Percentiles rank a stretch among this genome's conserved stretches.
Conservation (phyloP, 495 filamentous ascomycete species). For the Talaromyces liani region DNA sequence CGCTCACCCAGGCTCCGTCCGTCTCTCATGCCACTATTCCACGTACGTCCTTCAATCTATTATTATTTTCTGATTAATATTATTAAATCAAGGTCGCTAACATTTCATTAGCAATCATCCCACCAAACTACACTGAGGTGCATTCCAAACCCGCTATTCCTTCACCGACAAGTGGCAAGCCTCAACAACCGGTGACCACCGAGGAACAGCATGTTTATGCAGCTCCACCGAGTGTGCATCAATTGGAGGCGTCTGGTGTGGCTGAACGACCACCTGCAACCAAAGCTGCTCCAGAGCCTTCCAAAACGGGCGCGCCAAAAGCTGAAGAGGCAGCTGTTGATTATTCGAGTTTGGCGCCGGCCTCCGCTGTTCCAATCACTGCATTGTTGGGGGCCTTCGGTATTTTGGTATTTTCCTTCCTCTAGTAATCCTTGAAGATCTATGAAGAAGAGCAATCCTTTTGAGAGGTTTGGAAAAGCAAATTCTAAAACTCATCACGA, state of each 20-base stretch:
- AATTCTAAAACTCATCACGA: not conserved
- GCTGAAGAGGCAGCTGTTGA: not conserved
- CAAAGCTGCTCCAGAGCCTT: not conserved
- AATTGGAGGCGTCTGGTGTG: not conserved
- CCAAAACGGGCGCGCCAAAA: not conserved
- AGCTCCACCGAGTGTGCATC: not conserved
- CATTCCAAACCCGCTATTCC: not conserved
- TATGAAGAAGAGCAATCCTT: not conserved
- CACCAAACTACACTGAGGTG: not conserved
- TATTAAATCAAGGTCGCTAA: not conserved
- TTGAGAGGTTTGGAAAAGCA: not conserved
- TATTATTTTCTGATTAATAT: not conserved
- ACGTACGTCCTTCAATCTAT: not conserved
- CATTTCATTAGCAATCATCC: not conserved
- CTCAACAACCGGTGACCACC: not conserved
- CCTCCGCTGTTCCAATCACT: not conserved
- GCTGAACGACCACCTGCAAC: not conserved
- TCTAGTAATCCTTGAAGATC: not conserved
- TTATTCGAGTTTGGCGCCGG: not conserved
- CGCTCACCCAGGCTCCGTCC: not conserved
- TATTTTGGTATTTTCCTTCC: not conserved
- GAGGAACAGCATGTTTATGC: not conserved
- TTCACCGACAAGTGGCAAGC: not conserved
- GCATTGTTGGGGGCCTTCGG: not conserved
- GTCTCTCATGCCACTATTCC: not conserved